phyloP scores from a whole-genome alignment of 495 filamentous ascomycete species.

The Trichodelitschia bisporula region DNA sequence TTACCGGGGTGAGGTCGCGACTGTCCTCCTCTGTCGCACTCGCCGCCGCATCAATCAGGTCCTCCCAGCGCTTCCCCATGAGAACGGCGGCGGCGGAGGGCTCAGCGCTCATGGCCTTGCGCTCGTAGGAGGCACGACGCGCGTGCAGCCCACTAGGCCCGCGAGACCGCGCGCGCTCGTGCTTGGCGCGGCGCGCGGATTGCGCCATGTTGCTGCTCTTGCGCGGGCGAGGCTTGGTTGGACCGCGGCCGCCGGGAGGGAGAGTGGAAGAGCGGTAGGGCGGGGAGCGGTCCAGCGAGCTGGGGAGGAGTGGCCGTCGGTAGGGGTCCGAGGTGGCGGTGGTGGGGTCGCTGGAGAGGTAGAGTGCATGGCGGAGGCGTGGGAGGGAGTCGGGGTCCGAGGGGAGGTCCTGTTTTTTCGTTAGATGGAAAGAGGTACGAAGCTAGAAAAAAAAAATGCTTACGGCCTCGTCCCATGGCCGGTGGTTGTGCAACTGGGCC shows the following conservation, averaged over 20 bases:
- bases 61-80: constrained; percentile 79
- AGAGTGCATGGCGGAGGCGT: neutral
- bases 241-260: constrained; percentile 44
- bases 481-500: constrained; percentile 67
- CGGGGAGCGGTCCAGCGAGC: constrained; percentile 55
- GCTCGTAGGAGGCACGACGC: constrained; percentile 41
- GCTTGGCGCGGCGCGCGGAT: constrained; percentile 42
- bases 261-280: constrained; percentile 70
- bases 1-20: constrained; percentile 52
- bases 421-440: no score
- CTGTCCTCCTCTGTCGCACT: constrained; percentile 85
- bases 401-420: constrained; percentile 47
- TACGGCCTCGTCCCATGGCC: constrained; percentile 25
- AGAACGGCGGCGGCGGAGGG: constrained; percentile 39
- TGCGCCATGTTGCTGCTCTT: constrained; percentile 72
- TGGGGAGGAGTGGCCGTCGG: constrained; percentile 54
- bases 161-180: constrained; percentile 53
- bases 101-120: constrained; percentile 68
- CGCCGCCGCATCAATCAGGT: constrained; percentile 74
- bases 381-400: constrained; percentile 35
- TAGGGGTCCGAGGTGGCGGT: constrained; percentile 25
- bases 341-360: constrained; percentile 7
- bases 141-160: constrained; percentile 26
- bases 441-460: neutral
- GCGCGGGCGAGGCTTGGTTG: constrained; percentile 34